phyloP scores from a whole-genome alignment of 2,329 filamentous ascomycete species.

The Phialophora tarda region DNA sequence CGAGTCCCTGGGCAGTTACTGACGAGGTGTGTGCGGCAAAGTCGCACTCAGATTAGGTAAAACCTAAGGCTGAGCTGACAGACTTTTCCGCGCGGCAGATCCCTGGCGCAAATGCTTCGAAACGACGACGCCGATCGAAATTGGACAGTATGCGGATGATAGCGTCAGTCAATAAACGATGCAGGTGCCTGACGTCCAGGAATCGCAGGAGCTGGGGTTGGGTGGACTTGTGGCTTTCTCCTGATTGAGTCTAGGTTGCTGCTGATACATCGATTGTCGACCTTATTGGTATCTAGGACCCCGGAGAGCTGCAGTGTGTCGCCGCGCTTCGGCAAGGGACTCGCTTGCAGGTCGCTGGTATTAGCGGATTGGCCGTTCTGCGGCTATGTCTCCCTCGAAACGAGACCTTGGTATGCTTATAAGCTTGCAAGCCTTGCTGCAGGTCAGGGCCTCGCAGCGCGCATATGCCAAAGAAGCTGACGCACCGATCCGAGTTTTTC shows the following conservation, averaged over 20 bases:
- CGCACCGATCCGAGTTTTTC: not conserved
- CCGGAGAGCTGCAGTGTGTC: constrained; percentile 19
- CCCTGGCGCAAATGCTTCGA: constrained; percentile 8
- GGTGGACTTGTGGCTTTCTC: constrained; percentile 30
- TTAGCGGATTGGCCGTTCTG: constrained; percentile 8
- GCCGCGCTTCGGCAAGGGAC: constrained; percentile 18
- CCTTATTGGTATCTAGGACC: constrained; percentile 25
- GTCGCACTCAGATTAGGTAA: constrained; percentile 28
- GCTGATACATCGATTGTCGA: constrained; percentile 31
- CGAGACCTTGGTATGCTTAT: constrained; percentile 24
- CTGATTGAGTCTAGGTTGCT: constrained; percentile 33
- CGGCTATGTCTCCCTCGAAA: constrained; percentile 8
- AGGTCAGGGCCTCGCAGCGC: constrained; percentile 13
- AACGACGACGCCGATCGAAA: constrained; percentile 5
- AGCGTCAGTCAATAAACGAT: constrained; percentile 8
- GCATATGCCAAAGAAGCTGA: not conserved
- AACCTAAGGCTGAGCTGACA: constrained; percentile 24
- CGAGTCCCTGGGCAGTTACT: constrained; percentile 2
- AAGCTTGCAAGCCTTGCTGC: constrained; percentile 19
- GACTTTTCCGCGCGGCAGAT: constrained; percentile 9
- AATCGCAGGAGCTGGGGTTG: constrained; percentile 18
- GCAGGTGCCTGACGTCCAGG: constrained; percentile 7
- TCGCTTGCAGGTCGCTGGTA: constrained; percentile 19
- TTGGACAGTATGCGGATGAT: not conserved
- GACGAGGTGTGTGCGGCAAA: constrained; percentile 1